Percentiles rank a stretch among this genome's conserved stretches.
Conservation (phyloP, 1,139 yeast species). For the Torulaspora pretoriensis region DNA sequence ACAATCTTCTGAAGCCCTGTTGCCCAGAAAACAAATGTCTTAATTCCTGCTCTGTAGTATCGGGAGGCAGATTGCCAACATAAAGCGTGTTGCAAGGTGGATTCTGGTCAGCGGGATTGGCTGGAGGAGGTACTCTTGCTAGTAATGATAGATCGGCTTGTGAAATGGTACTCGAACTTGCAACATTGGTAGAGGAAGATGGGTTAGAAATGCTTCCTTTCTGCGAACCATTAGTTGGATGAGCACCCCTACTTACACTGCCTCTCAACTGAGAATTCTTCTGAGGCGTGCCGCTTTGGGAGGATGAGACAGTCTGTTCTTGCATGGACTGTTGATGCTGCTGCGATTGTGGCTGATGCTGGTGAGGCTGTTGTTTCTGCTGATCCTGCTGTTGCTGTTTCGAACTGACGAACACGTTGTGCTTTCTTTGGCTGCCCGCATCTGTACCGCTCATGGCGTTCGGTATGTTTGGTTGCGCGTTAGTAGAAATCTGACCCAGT, state of each 20-base stretch:
- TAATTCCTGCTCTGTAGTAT: constrained; percentile 90
- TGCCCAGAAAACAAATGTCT: constrained; percentile 84
- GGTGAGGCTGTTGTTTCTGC: constrained; percentile 9
- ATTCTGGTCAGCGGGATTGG: constrained; percentile 97
- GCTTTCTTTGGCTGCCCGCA: constrained; percentile 11
- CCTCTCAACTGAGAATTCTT: constrained; percentile 17
- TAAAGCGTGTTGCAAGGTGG: constrained; percentile 97
- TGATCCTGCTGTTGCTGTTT: constrained; percentile 9
- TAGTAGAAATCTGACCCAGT: constrained; percentile 17
- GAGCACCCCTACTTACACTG: constrained; percentile 15
- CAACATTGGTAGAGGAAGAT: constrained; percentile 17
- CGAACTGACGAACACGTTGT: constrained; percentile 8
- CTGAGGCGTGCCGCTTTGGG: constrained; percentile 18
- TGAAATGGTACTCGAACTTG: constrained; percentile 35
- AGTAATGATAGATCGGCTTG: constrained; percentile 65
- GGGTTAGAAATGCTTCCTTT: constrained; percentile 22
- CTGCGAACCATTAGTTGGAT: constrained; percentile 16
- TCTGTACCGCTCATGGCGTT: constrained; percentile 11
- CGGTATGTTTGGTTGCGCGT: constrained; percentile 12
- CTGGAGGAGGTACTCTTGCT: constrained; percentile 89
- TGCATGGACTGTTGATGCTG: constrained; percentile 9
- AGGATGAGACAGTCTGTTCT: constrained; percentile 8
- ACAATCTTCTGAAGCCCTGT: constrained; percentile 85
- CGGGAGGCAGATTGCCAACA: constrained; percentile 96
- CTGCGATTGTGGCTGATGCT: constrained; percentile 8